Conservation (phyloP, 192 early-diverging fungal species). For the Coemansia erecta region DNA sequence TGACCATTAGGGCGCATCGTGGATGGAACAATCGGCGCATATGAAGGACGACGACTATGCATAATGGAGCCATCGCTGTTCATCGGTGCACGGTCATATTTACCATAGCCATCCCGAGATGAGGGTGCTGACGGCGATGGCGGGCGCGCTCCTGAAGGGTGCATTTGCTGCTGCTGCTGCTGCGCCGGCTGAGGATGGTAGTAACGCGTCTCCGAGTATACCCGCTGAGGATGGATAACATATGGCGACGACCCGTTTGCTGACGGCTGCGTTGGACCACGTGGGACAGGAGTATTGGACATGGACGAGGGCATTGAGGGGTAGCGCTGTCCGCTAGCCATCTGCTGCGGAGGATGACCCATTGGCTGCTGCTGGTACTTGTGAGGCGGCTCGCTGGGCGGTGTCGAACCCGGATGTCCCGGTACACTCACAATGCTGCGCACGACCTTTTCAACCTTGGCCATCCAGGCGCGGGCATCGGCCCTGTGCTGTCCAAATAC, state of each 20-base stretch:
- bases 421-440: neutral
- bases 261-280: neutral
- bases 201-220: conserved; percentile 6
- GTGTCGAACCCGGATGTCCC: neutral
- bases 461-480: conserved; percentile 44
- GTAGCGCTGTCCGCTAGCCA: neutral
- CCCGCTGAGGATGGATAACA: neutral
- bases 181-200: conserved; percentile 1
- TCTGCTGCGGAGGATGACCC: too few species aligned
- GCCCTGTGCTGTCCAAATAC: conserved; percentile 32
- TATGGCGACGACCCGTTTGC: neutral
- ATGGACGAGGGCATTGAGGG: conserved; percentile 3
- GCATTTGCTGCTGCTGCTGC: neutral
- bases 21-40: neutral
- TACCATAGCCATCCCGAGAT: neutral
- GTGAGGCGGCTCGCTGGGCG: conserved; percentile 10
- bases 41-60: neutral
- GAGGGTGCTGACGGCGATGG: neutral
- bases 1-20: neutral
- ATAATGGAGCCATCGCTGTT: neutral
- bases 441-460: conserved; percentile 29
- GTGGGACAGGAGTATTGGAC: neutral
- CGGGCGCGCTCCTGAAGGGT: neutral
- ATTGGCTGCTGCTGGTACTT: neutral
- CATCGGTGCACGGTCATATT: conserved; percentile 1